Evolutionary conservation across 2,329 filamentous ascomycete genomes (phyloP), one percentile per base, ranked within the genome.

Genomic region (Curvularia sp.): DNA sequence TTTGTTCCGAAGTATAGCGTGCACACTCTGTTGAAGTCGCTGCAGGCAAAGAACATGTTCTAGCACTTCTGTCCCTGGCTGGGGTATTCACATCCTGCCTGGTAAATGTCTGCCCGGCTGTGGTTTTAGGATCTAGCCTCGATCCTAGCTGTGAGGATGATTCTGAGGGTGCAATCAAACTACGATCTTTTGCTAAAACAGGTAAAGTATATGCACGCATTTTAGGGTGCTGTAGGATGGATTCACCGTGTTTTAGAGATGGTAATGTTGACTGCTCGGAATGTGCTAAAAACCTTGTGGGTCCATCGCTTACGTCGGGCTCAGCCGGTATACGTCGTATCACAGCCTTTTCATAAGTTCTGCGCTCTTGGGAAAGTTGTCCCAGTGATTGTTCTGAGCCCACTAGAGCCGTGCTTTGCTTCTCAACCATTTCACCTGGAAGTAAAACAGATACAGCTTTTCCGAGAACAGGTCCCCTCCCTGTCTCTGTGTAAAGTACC

Each of bases 81-180:
- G 15, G 28, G 27, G 25, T 21, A 51, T 39, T 51, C 23, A 51
- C 25, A 51, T 41, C 39, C 49, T 8, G 34, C 49, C 27, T 32
- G 23, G n/a, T 39, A 18, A 51, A 51, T 51, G 34, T 67, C 28
- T 49, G 59, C 6, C 66, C 66, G 36, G 61, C 57, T 27, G 21
- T 45, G 27, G 18, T 43, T 13, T 42, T 53, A 23, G 39, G 19
- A 28, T 46, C 50, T 53, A 46, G 41, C 27, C 21, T 42, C 38
- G 21, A 42, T 41, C 27, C 38, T 43, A 43, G 38, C 38, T 52
- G 21, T 6, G 49, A 43, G 39, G 49, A 42, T 42, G 38, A 39
- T 5, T 13, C 38, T 10, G 36, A 43, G 28, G 36, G 23, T 43
- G 34, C 36, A 52, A 30, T 52, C 39, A 18, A 38, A 19, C 34